These are phyloP conservation scores for Blastobotrys robertii DNA, from an alignment of 805 yeast species.

Conservation along the genomic window DNA sequence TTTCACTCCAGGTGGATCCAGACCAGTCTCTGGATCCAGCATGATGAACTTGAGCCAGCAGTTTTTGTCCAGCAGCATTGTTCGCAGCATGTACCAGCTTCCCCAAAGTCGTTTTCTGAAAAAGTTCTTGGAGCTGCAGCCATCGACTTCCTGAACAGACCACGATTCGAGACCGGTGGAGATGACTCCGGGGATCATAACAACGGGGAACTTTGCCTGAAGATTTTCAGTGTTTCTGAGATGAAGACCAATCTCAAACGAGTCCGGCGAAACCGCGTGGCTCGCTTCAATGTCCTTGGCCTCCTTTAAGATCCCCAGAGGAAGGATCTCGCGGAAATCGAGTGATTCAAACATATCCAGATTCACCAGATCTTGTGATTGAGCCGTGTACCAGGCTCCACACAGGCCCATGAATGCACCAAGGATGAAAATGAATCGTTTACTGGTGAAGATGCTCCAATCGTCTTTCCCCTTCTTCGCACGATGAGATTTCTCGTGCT, in stretches of 20 bases:
- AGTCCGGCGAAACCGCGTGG: slow-evolving; percentile 45
- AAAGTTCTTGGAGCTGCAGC: slow-evolving; percentile 75
- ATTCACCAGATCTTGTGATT: slow-evolving; percentile 33
- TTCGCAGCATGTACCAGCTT: slow-evolving; percentile 84
- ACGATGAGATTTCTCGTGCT: too few species aligned
- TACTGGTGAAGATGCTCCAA: slow-evolving; percentile 9
- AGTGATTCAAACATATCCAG: slow-evolving; percentile 47
- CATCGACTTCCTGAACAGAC: slow-evolving; percentile 67
- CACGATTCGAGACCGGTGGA: slow-evolving; percentile 93
- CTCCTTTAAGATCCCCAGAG: slow-evolving; percentile 50
- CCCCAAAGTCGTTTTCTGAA: slow-evolving; percentile 96
- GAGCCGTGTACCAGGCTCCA: slow-evolving; percentile 54
- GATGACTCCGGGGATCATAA: slow-evolving; percentile 92
- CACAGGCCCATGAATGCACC: slow-evolving; percentile 68
- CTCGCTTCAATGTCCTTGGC: slow-evolving; percentile 45
- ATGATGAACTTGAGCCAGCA: slow-evolving; percentile 92
- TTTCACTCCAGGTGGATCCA: slow-evolving; percentile 78
- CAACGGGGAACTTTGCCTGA: slow-evolving; percentile 61
- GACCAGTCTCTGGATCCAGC: slow-evolving; percentile 83
- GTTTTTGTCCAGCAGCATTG: slow-evolving; percentile 82
- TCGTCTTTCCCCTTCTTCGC: too few species aligned
- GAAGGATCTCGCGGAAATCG: slow-evolving; percentile 70
- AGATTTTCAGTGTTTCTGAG: slow-evolving; percentile 44
- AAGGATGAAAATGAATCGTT: slow-evolving; percentile 50
- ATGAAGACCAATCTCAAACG: slow-evolving; percentile 78